Percentiles rank a stretch among this genome's conserved stretches.
Conservation (phyloP, 83 land plant genomes). For the Thuja plicata region DNA sequence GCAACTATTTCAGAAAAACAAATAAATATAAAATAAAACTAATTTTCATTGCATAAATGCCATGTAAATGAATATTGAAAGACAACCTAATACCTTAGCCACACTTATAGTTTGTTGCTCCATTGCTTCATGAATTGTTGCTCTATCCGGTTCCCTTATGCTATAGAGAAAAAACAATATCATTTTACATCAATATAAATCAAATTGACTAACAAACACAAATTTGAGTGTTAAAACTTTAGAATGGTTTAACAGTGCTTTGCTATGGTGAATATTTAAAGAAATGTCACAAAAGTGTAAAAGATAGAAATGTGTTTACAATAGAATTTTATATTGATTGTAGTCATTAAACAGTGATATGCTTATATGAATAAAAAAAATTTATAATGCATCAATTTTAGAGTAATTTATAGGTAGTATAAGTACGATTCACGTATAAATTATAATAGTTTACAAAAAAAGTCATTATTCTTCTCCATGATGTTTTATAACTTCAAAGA, state of each 20-base stretch:
- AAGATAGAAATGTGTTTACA: neutral
- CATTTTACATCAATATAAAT: neutral
- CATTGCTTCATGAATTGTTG: slow-evolving; percentile 99
- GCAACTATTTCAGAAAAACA: neutral
- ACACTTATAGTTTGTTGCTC: slow-evolving; percentile 98
- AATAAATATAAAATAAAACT: neutral
- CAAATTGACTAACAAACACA: neutral
- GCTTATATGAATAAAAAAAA: too few relatives aligned
- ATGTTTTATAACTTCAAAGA: too few relatives aligned
- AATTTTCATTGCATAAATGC: too few relatives aligned
- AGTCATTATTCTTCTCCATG: neutral
- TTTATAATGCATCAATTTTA: neutral
- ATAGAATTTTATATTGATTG: neutral
- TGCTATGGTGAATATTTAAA: neutral
- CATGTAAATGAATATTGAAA: neutral
- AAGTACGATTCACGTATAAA: neutral
- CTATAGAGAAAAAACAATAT: slow-evolving; percentile 33
- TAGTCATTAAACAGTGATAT: neutral
- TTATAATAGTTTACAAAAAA: neutral
- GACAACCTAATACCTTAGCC: slow-evolving; percentile 65
- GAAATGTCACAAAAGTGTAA: neutral
- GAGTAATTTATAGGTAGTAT: neutral
- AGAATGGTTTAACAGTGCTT: neutral
- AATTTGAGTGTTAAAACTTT: neutral
- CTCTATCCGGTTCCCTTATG: slow-evolving; percentile 94